Evolutionary conservation across 1,139 yeast species (phyloP), one percentile per base, ranked within the genome.

Genomic region (Taphrina betulina): DNA sequence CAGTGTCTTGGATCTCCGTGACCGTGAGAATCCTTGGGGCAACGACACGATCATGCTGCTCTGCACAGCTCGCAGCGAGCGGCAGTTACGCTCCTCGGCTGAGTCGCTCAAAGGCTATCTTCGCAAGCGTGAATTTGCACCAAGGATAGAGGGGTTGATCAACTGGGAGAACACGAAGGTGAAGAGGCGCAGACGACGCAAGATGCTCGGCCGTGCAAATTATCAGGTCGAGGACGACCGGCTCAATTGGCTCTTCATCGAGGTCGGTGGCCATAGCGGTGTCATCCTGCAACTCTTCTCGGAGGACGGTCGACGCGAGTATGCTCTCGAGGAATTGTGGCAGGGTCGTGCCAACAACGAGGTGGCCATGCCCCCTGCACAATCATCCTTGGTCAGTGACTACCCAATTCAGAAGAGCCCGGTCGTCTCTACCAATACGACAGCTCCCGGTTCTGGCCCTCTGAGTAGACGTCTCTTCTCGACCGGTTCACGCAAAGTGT

Each of bases 151-250:
- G 5, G 54, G 54, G 5, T 41, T 50, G 2, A 35, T 50, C 40
- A 50, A 50, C 16, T 50, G 54, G 54, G 54, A 50, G 17, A 50
- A 50, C 26, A 50, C 54, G 2, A 50, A 50, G 31, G 54, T 50
- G 41, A 50, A 50, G 31, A 22, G 54, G 14, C 38, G 54, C 17
- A 10, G 54, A 10, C n/a, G 54, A 31, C 26, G 54, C 17, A 50
- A 50, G 34, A 40, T 50, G 54, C 33, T 50, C 7, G 54, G 54
- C 10, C 35, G 44, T 7, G 54, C 54, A 10, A 50, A 42, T 34
- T 50, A 50, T 14, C 54, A 50, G 23, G 40, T 50, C 3, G 54
- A 50, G 12, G 54, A 50, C 26, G 54, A 50, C 34, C 45, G 54
- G 12, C 34, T 50, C 16, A 41, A 42, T 31, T 50, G 54, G 54